Percentiles rank a stretch among this genome's conserved stretches.
These are phyloP conservation scores for Ganoderma multipileum DNA, from an alignment of 1,284 basidiomycete species.

Conservation along the genomic window DNA sequence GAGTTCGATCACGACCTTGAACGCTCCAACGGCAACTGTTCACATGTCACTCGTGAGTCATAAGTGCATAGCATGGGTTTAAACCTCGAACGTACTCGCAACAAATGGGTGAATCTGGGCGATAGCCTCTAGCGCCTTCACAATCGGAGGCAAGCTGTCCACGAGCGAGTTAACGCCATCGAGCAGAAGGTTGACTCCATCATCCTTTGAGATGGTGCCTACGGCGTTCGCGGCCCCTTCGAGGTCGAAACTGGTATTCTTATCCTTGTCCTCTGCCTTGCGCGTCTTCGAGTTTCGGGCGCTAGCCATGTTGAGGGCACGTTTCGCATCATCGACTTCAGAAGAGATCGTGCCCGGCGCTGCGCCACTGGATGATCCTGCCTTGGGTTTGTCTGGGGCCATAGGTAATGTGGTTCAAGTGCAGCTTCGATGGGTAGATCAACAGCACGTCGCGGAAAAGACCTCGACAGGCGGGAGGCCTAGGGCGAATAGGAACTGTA, in stretches of 20 bases:
- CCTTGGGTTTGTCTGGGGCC: background rate
- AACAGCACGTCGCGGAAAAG: too few relatives aligned
- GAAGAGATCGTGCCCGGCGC: background rate
- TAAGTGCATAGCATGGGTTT: background rate
- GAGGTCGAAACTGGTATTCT: background rate
- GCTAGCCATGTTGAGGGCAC: background rate
- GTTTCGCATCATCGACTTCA: background rate
- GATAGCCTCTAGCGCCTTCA: conserved; percentile 36
- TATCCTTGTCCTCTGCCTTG: background rate
- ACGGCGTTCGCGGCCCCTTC: background rate
- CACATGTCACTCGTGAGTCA: background rate
- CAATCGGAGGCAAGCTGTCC: conserved; percentile 31
- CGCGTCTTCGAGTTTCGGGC: background rate
- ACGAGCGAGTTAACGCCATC: conserved; percentile 32
- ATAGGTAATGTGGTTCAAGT: background rate
- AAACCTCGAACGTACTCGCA: conserved; percentile 17
- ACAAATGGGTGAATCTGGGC: conserved; percentile 37
- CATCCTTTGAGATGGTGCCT: background rate
- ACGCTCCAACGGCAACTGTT: conserved; percentile 51
- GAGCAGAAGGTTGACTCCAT: conserved; percentile 1
- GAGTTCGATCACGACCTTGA: conserved; percentile 49
- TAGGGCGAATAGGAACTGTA: too few relatives aligned
- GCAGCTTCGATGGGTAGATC: too few relatives aligned
- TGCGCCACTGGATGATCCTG: background rate
- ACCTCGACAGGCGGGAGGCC: too few relatives aligned